A percentile compares a stretch with the other conserved stretches of the same genome.
phyloP scores from a whole-genome alignment of 768 basidiomycete species.

The Tulasnella sp. region DNA sequence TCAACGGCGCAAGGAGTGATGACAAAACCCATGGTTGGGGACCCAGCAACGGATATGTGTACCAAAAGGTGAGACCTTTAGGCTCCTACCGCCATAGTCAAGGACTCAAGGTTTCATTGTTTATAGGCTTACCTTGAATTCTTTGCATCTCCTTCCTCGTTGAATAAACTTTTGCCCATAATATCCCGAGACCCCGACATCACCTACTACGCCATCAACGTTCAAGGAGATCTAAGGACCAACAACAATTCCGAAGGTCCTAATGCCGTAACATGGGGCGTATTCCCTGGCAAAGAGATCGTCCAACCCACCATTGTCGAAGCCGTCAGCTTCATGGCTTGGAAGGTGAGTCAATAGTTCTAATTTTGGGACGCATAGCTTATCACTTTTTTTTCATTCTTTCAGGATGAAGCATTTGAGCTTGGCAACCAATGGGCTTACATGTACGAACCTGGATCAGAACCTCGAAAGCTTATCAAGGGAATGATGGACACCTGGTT shows the following conservation, averaged over 20 bases:
- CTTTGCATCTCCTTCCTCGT: slow-evolving; percentile 67
- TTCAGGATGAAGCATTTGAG: slow-evolving; percentile 85
- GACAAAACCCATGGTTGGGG: slow-evolving; percentile 89
- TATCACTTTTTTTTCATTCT: background rate
- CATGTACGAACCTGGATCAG: slow-evolving; percentile 65
- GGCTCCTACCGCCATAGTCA: slow-evolving; percentile 1
- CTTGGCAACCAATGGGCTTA: slow-evolving; percentile 85
- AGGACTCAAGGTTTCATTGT: background rate
- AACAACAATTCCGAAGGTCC: slow-evolving; percentile 93
- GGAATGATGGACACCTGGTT: slow-evolving; percentile 67
- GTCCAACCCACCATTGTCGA: slow-evolving; percentile 94
- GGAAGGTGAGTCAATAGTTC: slow-evolving; percentile 53
- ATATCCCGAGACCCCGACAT: slow-evolving; percentile 80
- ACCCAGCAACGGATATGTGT: slow-evolving; percentile 83
- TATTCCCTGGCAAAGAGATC: slow-evolving; percentile 95
- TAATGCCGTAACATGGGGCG: slow-evolving; percentile 98
- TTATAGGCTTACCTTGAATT: slow-evolving; percentile 87
- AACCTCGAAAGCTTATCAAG: slow-evolving; percentile 59
- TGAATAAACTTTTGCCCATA: slow-evolving; percentile 56
- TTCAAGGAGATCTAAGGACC: slow-evolving; percentile 82
- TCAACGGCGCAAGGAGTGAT: slow-evolving; percentile 75
- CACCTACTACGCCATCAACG: slow-evolving; percentile 97
- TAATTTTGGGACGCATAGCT: background rate
- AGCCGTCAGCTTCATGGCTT: slow-evolving; percentile 95
- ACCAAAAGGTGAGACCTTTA: slow-evolving; percentile 60